Evolutionary conservation across 2,329 filamentous ascomycete genomes (phyloP).

Genomic region (Aspergillus bombycis): DNA sequence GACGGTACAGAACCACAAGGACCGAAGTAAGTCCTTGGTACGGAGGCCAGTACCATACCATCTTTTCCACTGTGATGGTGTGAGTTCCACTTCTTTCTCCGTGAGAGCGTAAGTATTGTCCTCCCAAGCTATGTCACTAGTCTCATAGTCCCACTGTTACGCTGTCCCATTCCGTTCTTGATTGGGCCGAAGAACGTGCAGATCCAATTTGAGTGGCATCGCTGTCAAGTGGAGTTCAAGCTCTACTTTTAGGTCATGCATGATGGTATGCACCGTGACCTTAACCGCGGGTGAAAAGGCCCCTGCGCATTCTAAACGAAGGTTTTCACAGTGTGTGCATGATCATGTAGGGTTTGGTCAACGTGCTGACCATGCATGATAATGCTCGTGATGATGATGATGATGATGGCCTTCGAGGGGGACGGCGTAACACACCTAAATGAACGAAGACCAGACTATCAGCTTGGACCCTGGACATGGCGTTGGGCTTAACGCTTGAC

Average conservation of each 20-base stretch:
- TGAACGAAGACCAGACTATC: not conserved
- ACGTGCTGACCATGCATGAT: not conserved
- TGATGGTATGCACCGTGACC: not conserved
- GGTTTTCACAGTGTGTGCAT: not conserved
- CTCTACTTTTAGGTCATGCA: constrained; percentile 13
- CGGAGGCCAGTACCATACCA: not conserved
- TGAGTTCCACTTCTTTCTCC: not conserved
- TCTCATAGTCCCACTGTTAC: not conserved
- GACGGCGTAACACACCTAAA: not conserved
- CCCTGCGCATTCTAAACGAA: constrained; percentile 14
- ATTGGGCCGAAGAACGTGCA: constrained; percentile 7
- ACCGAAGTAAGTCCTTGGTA: not conserved
- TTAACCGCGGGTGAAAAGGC: not conserved
- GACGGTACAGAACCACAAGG: not conserved
- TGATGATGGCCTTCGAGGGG: not conserved
- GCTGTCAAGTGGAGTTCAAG: constrained; percentile 16
- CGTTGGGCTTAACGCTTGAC: not conserved
- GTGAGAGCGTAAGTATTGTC: not conserved
- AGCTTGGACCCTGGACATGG: not conserved
- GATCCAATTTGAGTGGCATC: constrained; percentile 17
- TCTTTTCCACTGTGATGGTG: no score
- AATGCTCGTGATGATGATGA: not conserved
- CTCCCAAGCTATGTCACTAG: not conserved
- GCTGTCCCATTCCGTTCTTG: not conserved
- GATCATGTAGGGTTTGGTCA: no score